Percentiles rank a stretch among this genome's conserved stretches.
Evolutionary conservation across 2,329 filamentous ascomycete genomes (phyloP).

Genomic region (Alternaria viburni): DNA sequence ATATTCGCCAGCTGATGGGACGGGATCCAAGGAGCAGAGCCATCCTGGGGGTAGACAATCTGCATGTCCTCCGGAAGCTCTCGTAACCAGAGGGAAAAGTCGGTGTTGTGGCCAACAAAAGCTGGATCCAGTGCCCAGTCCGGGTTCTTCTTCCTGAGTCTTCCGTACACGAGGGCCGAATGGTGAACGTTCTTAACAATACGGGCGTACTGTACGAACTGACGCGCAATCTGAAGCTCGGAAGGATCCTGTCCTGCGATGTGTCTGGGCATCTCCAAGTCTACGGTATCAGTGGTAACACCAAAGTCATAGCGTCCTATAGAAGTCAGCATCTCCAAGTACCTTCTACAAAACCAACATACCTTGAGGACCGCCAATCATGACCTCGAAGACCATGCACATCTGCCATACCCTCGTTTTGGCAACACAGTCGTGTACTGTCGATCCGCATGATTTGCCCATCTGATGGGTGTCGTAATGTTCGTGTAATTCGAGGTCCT

Average conservation of each 20-base stretch:
- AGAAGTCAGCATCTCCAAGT: constrained; percentile 10
- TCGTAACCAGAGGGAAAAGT: constrained; percentile 76
- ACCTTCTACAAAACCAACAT: constrained; percentile 18
- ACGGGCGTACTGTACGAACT: constrained; percentile 81
- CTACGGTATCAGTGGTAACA: constrained; percentile 76
- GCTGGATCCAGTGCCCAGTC: constrained; percentile 89
- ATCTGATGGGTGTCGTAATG: constrained; percentile 80
- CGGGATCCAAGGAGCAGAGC: constrained; percentile 80
- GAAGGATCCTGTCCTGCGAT: constrained; percentile 72
- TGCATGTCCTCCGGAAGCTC: constrained; percentile 80
- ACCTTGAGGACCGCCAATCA: constrained; percentile 96
- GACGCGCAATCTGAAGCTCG: constrained; percentile 79
- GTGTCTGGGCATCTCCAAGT: constrained; percentile 71
- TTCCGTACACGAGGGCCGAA: constrained; percentile 77
- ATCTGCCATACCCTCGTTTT: constrained; percentile 91
- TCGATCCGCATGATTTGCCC: constrained; percentile 72
- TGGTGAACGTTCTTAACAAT: constrained; percentile 78
- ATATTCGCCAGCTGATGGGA: constrained; percentile 89
- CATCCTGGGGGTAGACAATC: constrained; percentile 77
- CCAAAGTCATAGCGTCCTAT: constrained; percentile 74
- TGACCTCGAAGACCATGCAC: constrained; percentile 83
- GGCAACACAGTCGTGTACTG: constrained; percentile 76
- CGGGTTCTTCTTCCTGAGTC: constrained; percentile 74
- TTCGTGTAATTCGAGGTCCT: constrained; percentile 87
- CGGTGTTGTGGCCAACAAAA: constrained; percentile 78